Evolutionary conservation across 2,329 filamentous ascomycete species (phyloP).

Genomic region (Helotiales sp.): DNA sequence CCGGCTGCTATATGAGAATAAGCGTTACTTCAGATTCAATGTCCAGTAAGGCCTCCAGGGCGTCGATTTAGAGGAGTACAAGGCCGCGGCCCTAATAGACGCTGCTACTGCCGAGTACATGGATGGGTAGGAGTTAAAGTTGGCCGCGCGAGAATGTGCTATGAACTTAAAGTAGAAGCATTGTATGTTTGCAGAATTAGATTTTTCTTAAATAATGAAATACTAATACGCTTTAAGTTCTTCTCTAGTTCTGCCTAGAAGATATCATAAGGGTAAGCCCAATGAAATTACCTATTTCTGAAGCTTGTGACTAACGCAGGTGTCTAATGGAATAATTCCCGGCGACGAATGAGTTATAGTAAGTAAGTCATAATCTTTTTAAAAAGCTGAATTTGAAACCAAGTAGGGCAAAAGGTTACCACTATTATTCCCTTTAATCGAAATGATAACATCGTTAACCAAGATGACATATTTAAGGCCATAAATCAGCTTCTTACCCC

Average conservation of each 20-base stretch:
- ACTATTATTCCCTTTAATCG: conserved; percentile 23
- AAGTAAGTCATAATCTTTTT: not conserved
- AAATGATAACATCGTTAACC: conserved; percentile 19
- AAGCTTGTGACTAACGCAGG: not conserved
- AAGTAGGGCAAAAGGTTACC: conserved; percentile 14
- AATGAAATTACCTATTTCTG: not conserved
- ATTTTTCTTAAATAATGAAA: conserved; percentile 15
- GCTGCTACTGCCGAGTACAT: conserved; percentile 24
- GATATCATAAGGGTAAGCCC: conserved; percentile 19
- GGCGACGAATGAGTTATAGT: conserved; percentile 1
- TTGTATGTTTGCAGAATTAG: conserved; percentile 15
- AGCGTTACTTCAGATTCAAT: conserved; percentile 26
- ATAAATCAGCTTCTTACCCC: conserved; percentile 17
- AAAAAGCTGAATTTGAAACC: not conserved
- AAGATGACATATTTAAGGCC: conserved; percentile 21
- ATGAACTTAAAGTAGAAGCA: conserved; percentile 24
- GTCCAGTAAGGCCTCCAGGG: conserved; percentile 23
- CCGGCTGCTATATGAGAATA: conserved; percentile 15
- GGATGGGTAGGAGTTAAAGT: conserved; percentile 21
- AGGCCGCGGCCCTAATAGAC: conserved; percentile 10
- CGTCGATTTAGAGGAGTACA: conserved; percentile 22
- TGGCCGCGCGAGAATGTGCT: conserved; percentile 17
- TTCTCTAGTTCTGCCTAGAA: conserved; percentile 14
- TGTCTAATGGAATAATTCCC: conserved; percentile 10
- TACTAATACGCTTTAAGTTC: conserved; percentile 19